phyloP scores from a whole-genome alignment of 306 rosid genomes.

The Trifolium pratense region DNA sequence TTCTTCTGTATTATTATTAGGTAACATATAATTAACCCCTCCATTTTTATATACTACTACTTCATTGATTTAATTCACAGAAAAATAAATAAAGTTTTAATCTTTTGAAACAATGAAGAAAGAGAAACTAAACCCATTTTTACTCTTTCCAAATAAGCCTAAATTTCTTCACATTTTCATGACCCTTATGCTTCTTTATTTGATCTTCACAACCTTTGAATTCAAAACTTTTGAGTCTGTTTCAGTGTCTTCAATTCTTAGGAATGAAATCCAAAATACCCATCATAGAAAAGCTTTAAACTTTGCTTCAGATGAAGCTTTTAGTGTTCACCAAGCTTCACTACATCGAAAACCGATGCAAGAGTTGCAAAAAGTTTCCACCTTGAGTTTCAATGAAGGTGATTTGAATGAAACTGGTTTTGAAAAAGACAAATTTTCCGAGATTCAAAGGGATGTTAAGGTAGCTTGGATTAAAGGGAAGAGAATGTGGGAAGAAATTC shows the following conservation, averaged over 20 bases:
- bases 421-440: not conserved
- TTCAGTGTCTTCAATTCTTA: constrained; percentile 46
- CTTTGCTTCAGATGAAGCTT: constrained; percentile 43
- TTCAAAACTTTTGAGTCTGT: constrained; percentile 50
- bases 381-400: constrained; percentile 56
- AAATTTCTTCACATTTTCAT: constrained; percentile 73
- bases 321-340: constrained; percentile 41
- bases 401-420: constrained; percentile 24
- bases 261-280: constrained; percentile 42
- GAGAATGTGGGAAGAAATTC: constrained; percentile 70
- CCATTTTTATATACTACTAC: not conserved
- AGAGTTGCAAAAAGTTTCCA: constrained; percentile 62
- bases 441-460: constrained; percentile 8
- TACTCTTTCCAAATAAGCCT: constrained; percentile 52
- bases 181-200: constrained; percentile 58
- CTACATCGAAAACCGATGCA: constrained; percentile 49
- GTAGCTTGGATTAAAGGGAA: constrained; percentile 77
- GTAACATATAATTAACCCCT: not conserved
- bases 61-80: not conserved
- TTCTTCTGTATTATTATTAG: not conserved
- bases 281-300: constrained; percentile 43
- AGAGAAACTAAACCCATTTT: constrained; percentile 56
- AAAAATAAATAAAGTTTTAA: constrained; percentile 3
- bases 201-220: constrained; percentile 78
- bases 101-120: constrained; percentile 59